Evolutionary conservation across 495 filamentous ascomycete genomes (phyloP), one percentile per base, ranked within the genome.

Genomic region (Tuber brumale): DNA sequence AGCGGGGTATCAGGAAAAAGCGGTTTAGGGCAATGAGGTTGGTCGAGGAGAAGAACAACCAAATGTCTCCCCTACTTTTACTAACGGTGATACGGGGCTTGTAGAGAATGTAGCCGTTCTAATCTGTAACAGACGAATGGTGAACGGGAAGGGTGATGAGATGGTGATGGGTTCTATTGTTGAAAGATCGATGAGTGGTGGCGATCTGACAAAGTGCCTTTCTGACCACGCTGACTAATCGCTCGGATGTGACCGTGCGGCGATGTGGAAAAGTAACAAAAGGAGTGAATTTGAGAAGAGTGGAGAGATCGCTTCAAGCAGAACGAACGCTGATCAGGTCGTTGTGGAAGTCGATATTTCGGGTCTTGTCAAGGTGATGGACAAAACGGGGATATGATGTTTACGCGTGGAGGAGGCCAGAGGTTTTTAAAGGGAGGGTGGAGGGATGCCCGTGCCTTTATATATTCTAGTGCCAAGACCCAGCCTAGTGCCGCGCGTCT

Each of bases 51-150:
- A 97, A 92, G 88, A 92, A 97, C 94, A 97, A 97, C 82, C 90
- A 85, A 97, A 97, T 97, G 94, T 93, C 91, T 97, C 94, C 93
- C 94, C 93, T 90, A 57, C 77, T 57, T 57, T 80, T 72, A 18
- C 12, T 7, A 66, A 66, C 3, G 31, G 14, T 31, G 57, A 66
- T 61, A 61, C 35, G 31, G 57, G 31, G 57, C 14, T 66, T 35
- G 57, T 66, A 66, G 57, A 66, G 57, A 66, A 35, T 66, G 57
- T 66, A 66, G 57, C 31, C 57, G 57, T 66, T 27, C 57, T 19
- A 5, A 31, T 14, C 16, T 35, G n/a, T 4, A 35, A 66, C 4
- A 66, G 57, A 66, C 27, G 57, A 66, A 66, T 66, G 0, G 57
- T 35, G 16, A 66, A 16, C 4, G 27, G 27, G 12, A 66, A 66